Evolutionary conservation across 805 yeast genomes (phyloP), one percentile per base, ranked within the genome.

Genomic region (Candida xiaguanensis): DNA sequence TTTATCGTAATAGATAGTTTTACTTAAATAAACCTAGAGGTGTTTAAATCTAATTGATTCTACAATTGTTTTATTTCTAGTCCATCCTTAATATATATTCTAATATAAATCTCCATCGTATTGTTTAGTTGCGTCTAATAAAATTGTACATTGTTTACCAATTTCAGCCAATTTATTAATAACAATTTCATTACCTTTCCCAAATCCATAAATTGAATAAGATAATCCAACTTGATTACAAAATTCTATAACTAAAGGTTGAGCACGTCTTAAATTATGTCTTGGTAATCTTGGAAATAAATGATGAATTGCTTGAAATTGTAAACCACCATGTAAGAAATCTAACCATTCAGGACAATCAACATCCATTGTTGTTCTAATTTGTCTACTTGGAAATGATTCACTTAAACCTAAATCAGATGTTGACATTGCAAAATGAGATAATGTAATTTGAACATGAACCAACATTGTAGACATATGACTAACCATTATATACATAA

Each of bases 371-470:
- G 96, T 88, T 1, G 96, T 89, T 50, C 96, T 72, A 2, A 88
- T 55, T 61, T 88, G 96, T 47, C 93, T 74, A 44, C 84, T 80
- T 0, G 82, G 77, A 53, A 88, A 88, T 6, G 88, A 73, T 58
- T 88, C 96, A 31, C 82, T 74, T 7, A 78, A 74, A 1, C 96
- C 96, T 13, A 88, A 64, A 53, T 88, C 95, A 4, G 93, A 74
- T 0, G 96, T 89, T 1, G 95, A 85, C 95, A 88, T 89, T 26
- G 95, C 95, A 66, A 88, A 88, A 58, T 88, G 96, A 11, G 90
- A 81, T 31, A 88, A 70, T 0, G 95, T 86, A 61, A 88, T 88
- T 58, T 89, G 96, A 23, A 88, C 95, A 59, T 88, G 96, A n/a
- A 88, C 91, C 27, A 90, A 73, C 95, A 87, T 86, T 2, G 96